Base-by-base conservation (phyloP, 2,329 filamentous ascomycete species). In the Davidsoniella virescens region DNA sequence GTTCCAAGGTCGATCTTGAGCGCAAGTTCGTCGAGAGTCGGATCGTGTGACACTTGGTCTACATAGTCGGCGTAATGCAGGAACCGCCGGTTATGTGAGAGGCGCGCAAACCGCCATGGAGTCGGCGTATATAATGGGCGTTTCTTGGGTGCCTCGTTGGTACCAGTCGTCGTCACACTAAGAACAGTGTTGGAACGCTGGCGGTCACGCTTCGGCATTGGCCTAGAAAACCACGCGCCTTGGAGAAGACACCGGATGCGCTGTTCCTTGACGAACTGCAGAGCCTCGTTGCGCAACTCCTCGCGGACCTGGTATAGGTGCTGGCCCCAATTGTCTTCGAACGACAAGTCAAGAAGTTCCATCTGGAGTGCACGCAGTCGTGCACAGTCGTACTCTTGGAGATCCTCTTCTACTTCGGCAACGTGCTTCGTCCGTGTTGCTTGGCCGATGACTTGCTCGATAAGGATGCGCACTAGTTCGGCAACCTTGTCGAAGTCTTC, bases 251-350 rank as follows among this genome's bases (percentile, higher is more conserved):
- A 95, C 49, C 92, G 76, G 54, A 96, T 84, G 37, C 92, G 80
- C 64, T 98, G 92, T 66, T 98, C 92, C 65, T 94, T 95, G 65
- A 96, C 85, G 60, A 98, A 98, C 59, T 94, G 86, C 49, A 95
- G 68, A 9, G 90, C 87, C 64, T 98, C 92, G 59, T 90, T 80
- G 57, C 86, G 84, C 42, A 96, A 72, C 63, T 94, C 87, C 50
- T 95, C 87, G 33, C 87, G 82, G n/a, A 94, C 85, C 65, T 92
- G 86, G 55, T 77, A 77, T 25, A 98, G 71, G 64, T 96, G 87
- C 55, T 84, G 78, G 10, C 88, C 88, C 92, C 92, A 98, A 45
- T 84, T 84, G 61, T 93, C 86, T 62, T 96, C 90, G 60, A 96
- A 96, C 0, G 87, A 85, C 56, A 92, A 70, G 61, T 94, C 86